Base-by-base conservation (phyloP, 768 basidiomycete species). In the Amanita polypyramis region DNA sequence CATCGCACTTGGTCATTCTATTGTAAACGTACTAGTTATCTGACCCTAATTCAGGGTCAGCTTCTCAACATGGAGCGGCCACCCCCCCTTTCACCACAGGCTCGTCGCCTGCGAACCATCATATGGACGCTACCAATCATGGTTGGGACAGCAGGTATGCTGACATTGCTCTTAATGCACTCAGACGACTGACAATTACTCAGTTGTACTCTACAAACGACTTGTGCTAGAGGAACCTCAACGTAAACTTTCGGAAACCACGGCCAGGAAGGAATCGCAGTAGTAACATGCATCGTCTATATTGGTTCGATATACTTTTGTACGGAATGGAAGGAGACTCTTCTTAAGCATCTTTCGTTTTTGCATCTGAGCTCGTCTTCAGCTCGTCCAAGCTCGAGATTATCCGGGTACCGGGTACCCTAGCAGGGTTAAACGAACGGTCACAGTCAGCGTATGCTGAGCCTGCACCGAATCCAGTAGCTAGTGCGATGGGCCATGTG, bases 381-480 rank as follows among this genome's bases (percentile, higher is more conserved):
- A 47, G 23, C 46, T 47, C 47, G 36, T 49, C 47, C 9, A 49
- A 33, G 32, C 38, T 49, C 40, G 74, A 70, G 55, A 91, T 64
- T 59, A 92, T 75, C 53, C 85, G 78, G 38, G 83, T 85, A 51
- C 91, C 91, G 15, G 90, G 82, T 62, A 92, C 77, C 57, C 90
- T 77, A 41, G 91, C 84, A 15, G 89, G 85, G 68, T 92, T 92
- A 79, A 94, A 95, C 12, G 85, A 83, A 43, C 90, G 79, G 68
- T 95, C 88, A 66, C 91, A 93, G 74, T 94, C 91, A 25, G 87
- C 82, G 61, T 90, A 93, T 23, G 91, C 89, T 45, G 80, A 79
- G 36, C 91, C 91, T 34, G 81, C 75, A 29, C 91, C 91, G 61
- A 93, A 92, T 30, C 91, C 91, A 5, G 87, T 86, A 12, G 84